Percentiles rank a stretch among this genome's conserved stretches.
Conservation (phyloP, 148 eudicot species). For the Mesembryanthemum crystallinum region DNA sequence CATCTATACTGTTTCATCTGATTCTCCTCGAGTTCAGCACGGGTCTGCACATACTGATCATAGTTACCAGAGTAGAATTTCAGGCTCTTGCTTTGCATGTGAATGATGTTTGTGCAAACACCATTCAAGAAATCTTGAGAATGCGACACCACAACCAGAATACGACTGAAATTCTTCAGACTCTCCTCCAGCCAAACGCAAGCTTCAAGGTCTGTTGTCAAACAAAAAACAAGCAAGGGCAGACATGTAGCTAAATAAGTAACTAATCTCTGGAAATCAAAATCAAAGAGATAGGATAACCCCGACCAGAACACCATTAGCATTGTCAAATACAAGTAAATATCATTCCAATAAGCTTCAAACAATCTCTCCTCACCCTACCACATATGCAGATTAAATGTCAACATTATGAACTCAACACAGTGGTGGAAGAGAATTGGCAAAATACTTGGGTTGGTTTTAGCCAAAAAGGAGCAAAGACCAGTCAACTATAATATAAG, state of each 20-base stretch:
- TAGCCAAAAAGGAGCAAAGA: too few species aligned
- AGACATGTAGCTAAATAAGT: neutral
- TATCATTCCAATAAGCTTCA: neutral
- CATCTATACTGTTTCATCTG: slow-evolving; percentile 98
- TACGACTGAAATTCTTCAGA: slow-evolving; percentile 80
- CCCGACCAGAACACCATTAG: neutral
- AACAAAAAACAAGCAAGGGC: neutral
- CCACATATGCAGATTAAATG: neutral
- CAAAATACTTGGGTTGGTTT: too few species aligned
- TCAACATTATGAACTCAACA: neutral
- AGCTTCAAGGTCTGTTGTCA: slow-evolving; percentile 82
- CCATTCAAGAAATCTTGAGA: slow-evolving; percentile 98
- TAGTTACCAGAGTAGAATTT: slow-evolving; percentile 82
- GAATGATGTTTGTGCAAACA: slow-evolving; percentile 94
- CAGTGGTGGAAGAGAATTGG: neutral
- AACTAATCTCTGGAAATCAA: neutral
- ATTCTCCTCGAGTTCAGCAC: slow-evolving; percentile 90
- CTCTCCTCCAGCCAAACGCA: slow-evolving; percentile 97
- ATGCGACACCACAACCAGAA: slow-evolving; percentile 91
- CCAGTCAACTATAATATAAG: neutral
- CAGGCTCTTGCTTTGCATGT: slow-evolving; percentile 86
- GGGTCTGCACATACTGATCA: slow-evolving; percentile 91
- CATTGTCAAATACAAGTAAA: neutral
- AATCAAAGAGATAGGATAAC: neutral
- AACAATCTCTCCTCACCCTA: neutral